phyloP scores from a whole-genome alignment of 2,329 filamentous ascomycete genomes.

The Biscogniauxia sp. region DNA sequence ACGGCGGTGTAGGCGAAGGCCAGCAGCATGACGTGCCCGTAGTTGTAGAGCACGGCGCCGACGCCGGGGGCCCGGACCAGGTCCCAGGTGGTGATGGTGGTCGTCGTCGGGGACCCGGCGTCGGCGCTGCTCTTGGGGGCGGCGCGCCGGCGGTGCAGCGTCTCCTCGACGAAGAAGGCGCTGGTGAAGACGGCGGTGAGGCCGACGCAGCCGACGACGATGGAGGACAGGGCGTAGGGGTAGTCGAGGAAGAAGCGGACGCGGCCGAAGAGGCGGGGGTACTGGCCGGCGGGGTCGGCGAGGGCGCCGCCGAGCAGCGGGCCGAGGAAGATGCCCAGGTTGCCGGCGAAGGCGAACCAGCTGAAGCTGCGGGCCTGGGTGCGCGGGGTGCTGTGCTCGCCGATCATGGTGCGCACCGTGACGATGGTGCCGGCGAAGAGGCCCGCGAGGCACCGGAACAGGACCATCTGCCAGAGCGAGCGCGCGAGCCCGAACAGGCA shows the following conservation, averaged over 20 bases:
- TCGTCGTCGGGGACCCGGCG: slow-evolving; percentile 20
- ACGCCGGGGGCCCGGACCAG: slow-evolving; percentile 65
- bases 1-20: slow-evolving; percentile 72
- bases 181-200: slow-evolving; percentile 50
- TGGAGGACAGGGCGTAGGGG: slow-evolving; percentile 64
- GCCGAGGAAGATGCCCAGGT: slow-evolving; percentile 71
- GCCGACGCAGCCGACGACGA: slow-evolving; percentile 56
- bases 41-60: slow-evolving; percentile 61
- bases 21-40: slow-evolving; percentile 65
- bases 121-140: slow-evolving; percentile 4
- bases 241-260: slow-evolving; percentile 59
- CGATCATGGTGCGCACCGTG: slow-evolving; percentile 74
- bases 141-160: slow-evolving; percentile 35
- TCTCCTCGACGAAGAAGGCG: slow-evolving; percentile 62
- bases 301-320: slow-evolving; percentile 68
- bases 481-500: slow-evolving; percentile 67
- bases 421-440: slow-evolving; percentile 73
- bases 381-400: slow-evolving; percentile 65
- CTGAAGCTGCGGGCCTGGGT: slow-evolving; percentile 74
- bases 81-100: slow-evolving; percentile 44
- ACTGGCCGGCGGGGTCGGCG: slow-evolving; percentile 65
- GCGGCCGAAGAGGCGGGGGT: slow-evolving; percentile 54
- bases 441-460: slow-evolving; percentile 69
- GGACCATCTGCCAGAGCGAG: slow-evolving; percentile 70
- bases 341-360: slow-evolving; percentile 73